Base-by-base conservation (phyloP, 148 eudicot species). In the Salicornia ramosissima region DNA sequence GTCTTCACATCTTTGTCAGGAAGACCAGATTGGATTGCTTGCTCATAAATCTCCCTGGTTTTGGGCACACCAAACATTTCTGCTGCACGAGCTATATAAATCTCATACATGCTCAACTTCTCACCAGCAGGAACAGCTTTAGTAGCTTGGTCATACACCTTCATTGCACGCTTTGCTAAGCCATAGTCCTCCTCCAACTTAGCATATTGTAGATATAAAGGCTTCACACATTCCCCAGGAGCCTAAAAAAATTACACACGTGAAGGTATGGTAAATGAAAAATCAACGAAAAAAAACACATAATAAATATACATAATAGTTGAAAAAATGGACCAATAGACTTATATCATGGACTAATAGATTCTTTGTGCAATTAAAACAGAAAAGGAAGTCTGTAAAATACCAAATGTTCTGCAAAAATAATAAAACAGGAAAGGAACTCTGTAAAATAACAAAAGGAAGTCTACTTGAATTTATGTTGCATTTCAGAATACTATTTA, bases 61-160 rank as follows among this genome's bases (percentile, higher is more conserved):
- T 83, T 89, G 39, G 99, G 90, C 47, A 94, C 91, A 57, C 99
- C 99, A 72, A 87, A 94, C 57, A 91, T 89, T 71, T 91, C 99
- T 25, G 97, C 88, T 53, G 97, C 96, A 72, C 93, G 86, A 47
- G 97, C 92, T 67, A 94, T 90, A 80, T 91, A 91, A 49, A 91
- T 86, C 78, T 91, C 93, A 73, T 91, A 94, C 99, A 90, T 94
- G 82, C 92, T 85, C 80, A 94, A 74, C 81, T 88, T 94, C 80
- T 90, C 96, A 75, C 71, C 75, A 50, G 89, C 83, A 12, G 98
- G 99, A 63, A 94, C 97, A 40, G 91, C 91, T 74, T 87, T 87
- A 18, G 97, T 86, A 36, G 97, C 90, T 78, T 86, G 87, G 77
- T 94, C 91, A 78, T 90, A 94, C 51, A 94, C 96, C 77, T 80